These are phyloP conservation scores for Excoecaria agallocha DNA, from an alignment of 345 rosid species.

Conservation along the genomic window DNA sequence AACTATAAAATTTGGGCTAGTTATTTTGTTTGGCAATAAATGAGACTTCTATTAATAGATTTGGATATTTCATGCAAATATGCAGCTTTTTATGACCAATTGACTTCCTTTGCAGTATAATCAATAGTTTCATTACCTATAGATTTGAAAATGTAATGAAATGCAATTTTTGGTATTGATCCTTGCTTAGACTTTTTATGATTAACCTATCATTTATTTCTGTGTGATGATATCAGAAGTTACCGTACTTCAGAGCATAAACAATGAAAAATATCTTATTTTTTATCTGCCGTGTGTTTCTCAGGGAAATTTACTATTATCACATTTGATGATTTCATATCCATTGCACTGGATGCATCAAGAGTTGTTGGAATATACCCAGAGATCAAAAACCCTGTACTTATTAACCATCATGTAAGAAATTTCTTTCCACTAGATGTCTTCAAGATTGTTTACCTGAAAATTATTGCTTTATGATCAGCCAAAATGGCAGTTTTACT, in stretches of 20 bases:
- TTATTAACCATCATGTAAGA: conserved; percentile 79
- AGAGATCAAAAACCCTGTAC: conserved; percentile 87
- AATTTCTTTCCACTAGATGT: neutral
- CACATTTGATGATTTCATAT: conserved; percentile 81
- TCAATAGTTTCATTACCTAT: neutral
- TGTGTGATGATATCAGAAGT: neutral
- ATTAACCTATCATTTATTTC: neutral
- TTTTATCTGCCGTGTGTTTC: conserved; percentile 14
- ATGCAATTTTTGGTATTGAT: neutral
- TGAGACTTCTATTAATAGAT: neutral
- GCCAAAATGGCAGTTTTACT: neutral
- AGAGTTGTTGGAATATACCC: conserved; percentile 97
- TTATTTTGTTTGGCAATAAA: neutral
- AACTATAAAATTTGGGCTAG: neutral
- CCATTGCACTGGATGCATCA: conserved; percentile 78
- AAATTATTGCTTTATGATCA: conserved; percentile 1
- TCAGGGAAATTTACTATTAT: conserved; percentile 78
- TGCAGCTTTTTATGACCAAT: neutral
- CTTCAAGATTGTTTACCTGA: neutral
- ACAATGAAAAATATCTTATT: neutral
- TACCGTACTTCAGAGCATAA: neutral
- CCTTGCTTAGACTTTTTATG: neutral
- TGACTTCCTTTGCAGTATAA: neutral
- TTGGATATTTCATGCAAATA: neutral
- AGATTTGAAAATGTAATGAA: neutral